These are phyloP conservation scores for Psophocarpus tetragonolobus DNA, from an alignment of 306 rosid genomes.

Conservation along the genomic window DNA sequence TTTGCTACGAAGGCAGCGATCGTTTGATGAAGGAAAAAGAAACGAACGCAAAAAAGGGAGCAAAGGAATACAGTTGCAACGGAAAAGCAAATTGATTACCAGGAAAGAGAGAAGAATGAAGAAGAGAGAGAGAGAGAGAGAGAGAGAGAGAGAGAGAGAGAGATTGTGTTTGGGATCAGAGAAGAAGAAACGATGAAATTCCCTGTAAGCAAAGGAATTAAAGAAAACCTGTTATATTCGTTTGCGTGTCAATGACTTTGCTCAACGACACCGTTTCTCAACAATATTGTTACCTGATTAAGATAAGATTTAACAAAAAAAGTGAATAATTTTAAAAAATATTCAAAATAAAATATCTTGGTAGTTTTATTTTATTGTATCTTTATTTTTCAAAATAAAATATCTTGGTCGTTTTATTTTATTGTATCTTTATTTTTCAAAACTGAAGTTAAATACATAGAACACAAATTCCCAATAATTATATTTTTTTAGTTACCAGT, in stretches of 20 bases:
- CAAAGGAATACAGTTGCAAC: not conserved
- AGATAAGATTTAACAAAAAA: not conserved
- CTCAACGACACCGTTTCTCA: constrained; percentile 23
- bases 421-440: not conserved
- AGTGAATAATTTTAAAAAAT: not conserved
- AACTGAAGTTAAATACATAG: not conserved
- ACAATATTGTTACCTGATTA: not conserved
- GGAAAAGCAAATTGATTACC: not conserved
- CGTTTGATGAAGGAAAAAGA: not conserved
- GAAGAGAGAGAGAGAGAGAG: not conserved
- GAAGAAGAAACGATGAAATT: not conserved
- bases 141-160: not conserved
- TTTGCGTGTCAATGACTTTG: not conserved
- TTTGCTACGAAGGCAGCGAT: constrained; percentile 9
- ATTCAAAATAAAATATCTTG: not conserved
- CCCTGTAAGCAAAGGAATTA: not conserved
- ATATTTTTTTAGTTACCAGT: not conserved
- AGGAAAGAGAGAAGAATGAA: not conserved
- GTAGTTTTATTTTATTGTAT: not conserved
- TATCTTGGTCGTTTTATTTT: not conserved
- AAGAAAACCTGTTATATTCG: not conserved
- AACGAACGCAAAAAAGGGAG: not conserved
- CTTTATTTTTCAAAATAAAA: not conserved
- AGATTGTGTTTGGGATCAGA: not conserved
- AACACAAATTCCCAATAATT: not conserved